Conservation (phyloP, 805 yeast species). For the Saturnispora sekii region DNA sequence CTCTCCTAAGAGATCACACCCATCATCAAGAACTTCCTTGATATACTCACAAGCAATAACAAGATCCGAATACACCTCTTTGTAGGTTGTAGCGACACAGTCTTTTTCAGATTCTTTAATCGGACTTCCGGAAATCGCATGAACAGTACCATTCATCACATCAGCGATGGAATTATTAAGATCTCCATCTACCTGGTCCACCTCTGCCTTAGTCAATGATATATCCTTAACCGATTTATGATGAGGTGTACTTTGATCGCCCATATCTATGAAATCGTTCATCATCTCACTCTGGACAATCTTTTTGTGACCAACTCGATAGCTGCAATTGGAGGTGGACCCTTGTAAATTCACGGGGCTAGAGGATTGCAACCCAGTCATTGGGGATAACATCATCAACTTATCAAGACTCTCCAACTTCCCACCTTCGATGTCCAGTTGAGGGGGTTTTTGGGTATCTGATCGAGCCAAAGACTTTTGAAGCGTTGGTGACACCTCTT, state of each 20-base stretch:
- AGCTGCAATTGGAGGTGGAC: not conserved
- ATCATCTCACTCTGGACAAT: slow-evolving; percentile 13
- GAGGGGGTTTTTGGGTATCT: not conserved
- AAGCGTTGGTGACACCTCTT: slow-evolving; percentile 7
- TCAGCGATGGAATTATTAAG: slow-evolving; percentile 2
- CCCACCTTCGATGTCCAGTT: not conserved
- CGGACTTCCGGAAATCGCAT: too few relatives aligned
- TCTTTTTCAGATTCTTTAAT: slow-evolving; percentile 1
- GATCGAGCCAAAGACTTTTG: slow-evolving; percentile 6
- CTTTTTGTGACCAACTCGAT: not conserved
- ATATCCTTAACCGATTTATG: not conserved
- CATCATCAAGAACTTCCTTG: slow-evolving; percentile 23
- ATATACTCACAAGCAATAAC: slow-evolving; percentile 24
- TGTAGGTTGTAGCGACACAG: slow-evolving; percentile 23
- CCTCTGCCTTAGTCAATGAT: not conserved
- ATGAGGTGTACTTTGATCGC: slow-evolving; percentile 16
- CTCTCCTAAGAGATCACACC: slow-evolving; percentile 35
- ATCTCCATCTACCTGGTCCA: not conserved
- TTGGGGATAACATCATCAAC: slow-evolving; percentile 6
- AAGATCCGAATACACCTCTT: slow-evolving; percentile 22
- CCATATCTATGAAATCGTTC: slow-evolving; percentile 3
- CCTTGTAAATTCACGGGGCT: not conserved
- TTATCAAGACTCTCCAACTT: not conserved
- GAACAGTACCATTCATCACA: slow-evolving; percentile 14
- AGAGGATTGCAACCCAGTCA: not conserved